Percentiles rank a stretch among this genome's conserved stretches.
Conservation (phyloP, 768 basidiomycete species). For the Auriscalpium microsporum region DNA sequence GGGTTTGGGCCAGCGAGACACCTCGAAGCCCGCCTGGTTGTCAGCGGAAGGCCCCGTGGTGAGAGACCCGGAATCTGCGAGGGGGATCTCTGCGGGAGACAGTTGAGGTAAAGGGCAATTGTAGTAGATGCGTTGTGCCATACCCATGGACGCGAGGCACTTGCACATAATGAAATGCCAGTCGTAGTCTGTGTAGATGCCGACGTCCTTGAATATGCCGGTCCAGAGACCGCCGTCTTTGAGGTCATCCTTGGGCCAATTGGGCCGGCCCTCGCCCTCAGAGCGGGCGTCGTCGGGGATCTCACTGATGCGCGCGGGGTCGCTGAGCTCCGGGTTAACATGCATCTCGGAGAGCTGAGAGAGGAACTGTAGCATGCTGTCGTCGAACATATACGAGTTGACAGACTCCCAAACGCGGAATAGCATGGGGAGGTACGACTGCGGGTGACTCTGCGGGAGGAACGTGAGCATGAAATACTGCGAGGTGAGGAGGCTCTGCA, state of each 20-base stretch:
- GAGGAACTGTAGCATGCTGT: constrained; percentile 80
- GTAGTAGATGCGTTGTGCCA: constrained; percentile 16
- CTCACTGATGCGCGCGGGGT: constrained; percentile 57
- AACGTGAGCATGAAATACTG: constrained; percentile 85
- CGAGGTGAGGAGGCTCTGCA: constrained; percentile 63
- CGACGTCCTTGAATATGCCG: constrained; percentile 50
- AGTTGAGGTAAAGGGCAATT: background rate
- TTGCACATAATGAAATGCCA: constrained; percentile 87
- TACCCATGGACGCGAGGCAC: constrained; percentile 77
- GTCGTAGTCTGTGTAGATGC: constrained; percentile 75
- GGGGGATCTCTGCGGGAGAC: constrained; percentile 48
- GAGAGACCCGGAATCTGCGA: constrained; percentile 65
- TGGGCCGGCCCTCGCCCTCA: constrained; percentile 51
- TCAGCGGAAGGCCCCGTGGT: constrained; percentile 74
- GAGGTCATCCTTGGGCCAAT: constrained; percentile 40
- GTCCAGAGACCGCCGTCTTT: constrained; percentile 39
- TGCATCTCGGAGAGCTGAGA: constrained; percentile 73
- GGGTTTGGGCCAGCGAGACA: constrained; percentile 62
- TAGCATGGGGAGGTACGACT: constrained; percentile 74
- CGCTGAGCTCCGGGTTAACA: constrained; percentile 65
- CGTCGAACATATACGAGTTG: constrained; percentile 86
- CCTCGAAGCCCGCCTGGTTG: constrained; percentile 62
- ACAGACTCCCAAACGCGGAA: constrained; percentile 84
- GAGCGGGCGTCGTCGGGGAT: constrained; percentile 65
- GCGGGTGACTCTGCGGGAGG: constrained; percentile 77